These are phyloP conservation scores for Lathyrus oleraceus DNA, from an alignment of 306 rosid species.

Conservation along the genomic window DNA sequence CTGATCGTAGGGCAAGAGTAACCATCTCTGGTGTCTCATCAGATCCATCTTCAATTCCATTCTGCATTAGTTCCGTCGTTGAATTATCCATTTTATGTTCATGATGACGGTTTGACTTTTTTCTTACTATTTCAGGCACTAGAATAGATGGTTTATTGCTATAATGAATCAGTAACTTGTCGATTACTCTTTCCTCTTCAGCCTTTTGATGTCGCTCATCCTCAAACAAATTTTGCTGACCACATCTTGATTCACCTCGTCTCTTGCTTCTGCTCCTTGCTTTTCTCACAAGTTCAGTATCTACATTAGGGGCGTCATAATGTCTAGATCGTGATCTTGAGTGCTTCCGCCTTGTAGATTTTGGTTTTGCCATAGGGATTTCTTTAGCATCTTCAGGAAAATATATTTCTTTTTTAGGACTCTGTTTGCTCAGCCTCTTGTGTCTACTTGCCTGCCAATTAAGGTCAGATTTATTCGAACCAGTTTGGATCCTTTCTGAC, in stretches of 20 bases:
- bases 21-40: constrained; percentile 41
- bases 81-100: constrained; percentile 39
- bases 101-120: constrained; percentile 55
- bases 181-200: constrained; percentile 82
- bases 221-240: constrained; percentile 65
- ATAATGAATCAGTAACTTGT: constrained; percentile 77
- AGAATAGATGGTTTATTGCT: constrained; percentile 66
- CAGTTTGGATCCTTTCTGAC: constrained; percentile 28
- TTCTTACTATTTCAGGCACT: constrained; percentile 57
- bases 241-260: constrained; percentile 72
- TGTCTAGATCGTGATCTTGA: constrained; percentile 57
- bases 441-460: constrained; percentile 49
- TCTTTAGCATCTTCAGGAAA: constrained; percentile 44
- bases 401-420: constrained; percentile 44
- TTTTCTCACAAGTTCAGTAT: constrained; percentile 44
- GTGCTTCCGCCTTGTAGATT: constrained; percentile 65
- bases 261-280: constrained; percentile 78
- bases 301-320: constrained; percentile 52
- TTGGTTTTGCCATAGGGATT: constrained; percentile 59
- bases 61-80: constrained; percentile 38
- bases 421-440: constrained; percentile 36
- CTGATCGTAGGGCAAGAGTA: constrained; percentile 56
- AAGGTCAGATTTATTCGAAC: constrained; percentile 45
- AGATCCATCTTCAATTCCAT: constrained; percentile 45
- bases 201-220: constrained; percentile 59